These are phyloP conservation scores for Przewalskia tangutica DNA, from an alignment of 257 asterid genomes.

Conservation along the genomic window DNA sequence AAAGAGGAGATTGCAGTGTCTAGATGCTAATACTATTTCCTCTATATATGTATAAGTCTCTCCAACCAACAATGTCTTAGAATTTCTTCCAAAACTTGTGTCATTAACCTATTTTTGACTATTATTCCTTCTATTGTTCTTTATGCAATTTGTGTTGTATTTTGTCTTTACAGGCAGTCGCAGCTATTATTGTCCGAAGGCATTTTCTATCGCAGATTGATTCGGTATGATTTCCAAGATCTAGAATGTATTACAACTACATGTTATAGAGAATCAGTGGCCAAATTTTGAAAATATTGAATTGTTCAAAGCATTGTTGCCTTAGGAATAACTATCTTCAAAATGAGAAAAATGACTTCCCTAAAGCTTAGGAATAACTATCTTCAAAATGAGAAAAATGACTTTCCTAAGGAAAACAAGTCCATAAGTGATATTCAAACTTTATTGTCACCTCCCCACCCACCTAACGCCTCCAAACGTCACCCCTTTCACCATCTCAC, in stretches of 20 bases:
- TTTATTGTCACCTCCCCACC: too few relatives aligned
- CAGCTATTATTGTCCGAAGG: conserved; percentile 69
- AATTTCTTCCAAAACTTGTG: neutral
- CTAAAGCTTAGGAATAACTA: neutral
- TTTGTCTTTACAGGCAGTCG: conserved; percentile 58
- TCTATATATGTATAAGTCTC: neutral
- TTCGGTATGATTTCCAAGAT: conserved; percentile 41
- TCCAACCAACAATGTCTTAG: neutral
- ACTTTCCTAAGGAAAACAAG: too few relatives aligned
- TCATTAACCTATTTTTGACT: neutral
- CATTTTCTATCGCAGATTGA: conserved; percentile 82
- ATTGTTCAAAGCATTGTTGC: neutral
- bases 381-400: too few relatives aligned
- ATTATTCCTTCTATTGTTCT: neutral
- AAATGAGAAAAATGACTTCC: too few relatives aligned
- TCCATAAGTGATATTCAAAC: too few relatives aligned
- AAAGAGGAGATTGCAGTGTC: neutral
- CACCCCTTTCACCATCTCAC: too few relatives aligned
- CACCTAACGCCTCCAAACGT: too few relatives aligned
- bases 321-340: neutral
- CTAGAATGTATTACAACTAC: neutral
- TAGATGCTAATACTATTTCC: neutral
- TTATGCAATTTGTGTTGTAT: conserved; percentile 10
- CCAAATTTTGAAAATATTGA: neutral
- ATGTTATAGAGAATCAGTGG: neutral